phyloP scores from a whole-genome alignment of 2,329 filamentous ascomycete species.

The Fusarium euwallaceae region DNA sequence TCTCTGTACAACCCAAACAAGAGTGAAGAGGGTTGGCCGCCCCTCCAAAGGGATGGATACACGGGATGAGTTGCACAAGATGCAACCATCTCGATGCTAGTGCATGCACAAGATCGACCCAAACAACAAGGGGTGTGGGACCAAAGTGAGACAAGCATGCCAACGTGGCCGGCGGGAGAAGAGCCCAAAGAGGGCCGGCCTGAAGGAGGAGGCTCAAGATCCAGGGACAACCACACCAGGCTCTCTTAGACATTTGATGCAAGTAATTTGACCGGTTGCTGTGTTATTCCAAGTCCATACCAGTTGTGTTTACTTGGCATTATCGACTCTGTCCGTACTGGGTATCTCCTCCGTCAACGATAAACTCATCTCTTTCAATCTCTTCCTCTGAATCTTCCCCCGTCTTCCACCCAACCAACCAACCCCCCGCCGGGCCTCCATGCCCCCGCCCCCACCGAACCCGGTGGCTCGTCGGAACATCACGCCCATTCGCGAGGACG shows the following conservation, averaged over 20 bases:
- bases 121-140: conserved; percentile 16
- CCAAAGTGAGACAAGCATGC: conserved; percentile 37
- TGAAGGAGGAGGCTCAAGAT: conserved; percentile 19
- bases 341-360: neutral
- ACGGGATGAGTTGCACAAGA: conserved; percentile 9
- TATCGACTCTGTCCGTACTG: neutral
- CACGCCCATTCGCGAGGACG: conserved; percentile 28
- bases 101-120: conserved; percentile 24
- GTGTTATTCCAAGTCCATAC: conserved; percentile 8
- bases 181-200: neutral
- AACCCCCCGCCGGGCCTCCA: conserved; percentile 10
- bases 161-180: conserved; percentile 32
- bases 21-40: neutral
- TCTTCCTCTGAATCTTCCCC: neutral
- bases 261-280: conserved; percentile 31
- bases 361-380: neutral
- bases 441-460: conserved; percentile 26
- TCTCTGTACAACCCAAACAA: conserved; percentile 1
- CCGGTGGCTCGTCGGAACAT: conserved; percentile 38
- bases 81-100: conserved; percentile 24
- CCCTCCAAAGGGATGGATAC: neutral
- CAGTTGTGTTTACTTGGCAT: conserved; percentile 22
- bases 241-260: conserved; percentile 14
- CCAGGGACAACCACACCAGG: neutral
- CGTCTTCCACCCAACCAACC: neutral